Evolutionary conservation across 371 early-diverging fungal genomes (phyloP), one percentile per base, ranked within the genome.

Genomic region (Chytridium lagenaria): DNA sequence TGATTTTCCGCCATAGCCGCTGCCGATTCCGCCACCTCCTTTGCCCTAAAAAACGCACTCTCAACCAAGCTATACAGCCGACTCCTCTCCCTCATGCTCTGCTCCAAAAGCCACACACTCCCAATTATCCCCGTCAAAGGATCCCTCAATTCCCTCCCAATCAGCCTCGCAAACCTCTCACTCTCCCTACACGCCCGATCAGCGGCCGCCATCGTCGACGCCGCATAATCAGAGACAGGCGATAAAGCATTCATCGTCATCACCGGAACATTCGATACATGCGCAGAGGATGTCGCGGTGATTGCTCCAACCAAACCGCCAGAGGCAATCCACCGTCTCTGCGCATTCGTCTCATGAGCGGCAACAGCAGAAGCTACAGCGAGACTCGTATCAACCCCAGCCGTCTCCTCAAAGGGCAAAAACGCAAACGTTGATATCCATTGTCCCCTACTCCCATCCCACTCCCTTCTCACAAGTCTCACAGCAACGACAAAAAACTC

Each of bases 391-490:
- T 44, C 44, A 44, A 7, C 44, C 7, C 12, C 7, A 19, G 7
- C 44, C 7, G 19, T 19, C 44, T 7, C 19, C 12, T 52, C 26
- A 5, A 52, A 23, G 5, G 55, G 55, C 55, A 52, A 26, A 26
- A 12, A 52, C 26, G 55, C 55, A 52, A 52, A 52, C 5, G 55
- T 52, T 23, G 55, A 52, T 15, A 52, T 23, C 55, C 55, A 52
- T 10, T 26, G 55, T 26, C 55, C 23, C 26, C 55, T 7, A 23
- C 55, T 52, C 12, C 55, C 55, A 52, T 52, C 55, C 55, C 55
- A 52, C 23, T 52, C 55, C 26, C 55, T 52, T 26, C 55, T 52
- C 26, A 52, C 55, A 12, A 26, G 16, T 26, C 55, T 12, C 26
- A 52, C 55, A 52, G 55, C 55, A 5, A 26, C 55, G 5, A 52